Conservation (phyloP, 2,329 filamentous ascomycete genomes). For the Plectosphaerella cucumerina region DNA sequence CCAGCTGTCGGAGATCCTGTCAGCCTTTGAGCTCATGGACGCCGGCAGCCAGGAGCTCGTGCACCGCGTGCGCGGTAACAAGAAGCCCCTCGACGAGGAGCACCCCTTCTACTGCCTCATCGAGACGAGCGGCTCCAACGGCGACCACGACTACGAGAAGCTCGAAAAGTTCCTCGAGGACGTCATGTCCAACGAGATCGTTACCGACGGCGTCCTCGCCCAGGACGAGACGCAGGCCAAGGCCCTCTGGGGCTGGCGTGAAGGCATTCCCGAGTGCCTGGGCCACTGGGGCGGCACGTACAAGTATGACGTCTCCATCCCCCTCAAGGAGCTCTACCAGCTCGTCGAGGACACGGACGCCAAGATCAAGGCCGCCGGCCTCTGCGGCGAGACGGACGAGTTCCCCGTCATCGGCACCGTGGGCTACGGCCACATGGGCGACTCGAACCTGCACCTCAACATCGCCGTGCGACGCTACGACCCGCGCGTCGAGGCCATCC, state of each 20-base stretch:
- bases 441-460: constrained; percentile 93
- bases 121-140: constrained; percentile 92
- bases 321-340: constrained; percentile 78
- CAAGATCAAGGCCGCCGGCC: constrained; percentile 66
- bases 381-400: constrained; percentile 71
- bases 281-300: constrained; percentile 93
- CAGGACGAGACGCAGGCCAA: constrained; percentile 89
- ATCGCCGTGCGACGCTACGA: constrained; percentile 79
- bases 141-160: constrained; percentile 91
- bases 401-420: constrained; percentile 85
- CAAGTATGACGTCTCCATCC: constrained; percentile 98
- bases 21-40: constrained; percentile 98
- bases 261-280: constrained; percentile 85
- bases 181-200: constrained; percentile 83
- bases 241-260: constrained; percentile 85
- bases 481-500: constrained; percentile 75
- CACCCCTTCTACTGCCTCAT: constrained; percentile 95
- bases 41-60: constrained; percentile 75
- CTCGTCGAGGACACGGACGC: constrained; percentile 82
- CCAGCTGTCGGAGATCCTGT: constrained; percentile 90
- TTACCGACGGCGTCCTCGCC: constrained; percentile 84
- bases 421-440: constrained; percentile 97
- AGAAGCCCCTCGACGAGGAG: constrained; percentile 74
- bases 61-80: constrained; percentile 67
- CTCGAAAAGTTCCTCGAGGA: constrained; percentile 85